A percentile compares a stretch with the other conserved stretches of the same genome.
phyloP scores from a whole-genome alignment of 768 basidiomycete genomes.

The Thelephora aurantiotincta region DNA sequence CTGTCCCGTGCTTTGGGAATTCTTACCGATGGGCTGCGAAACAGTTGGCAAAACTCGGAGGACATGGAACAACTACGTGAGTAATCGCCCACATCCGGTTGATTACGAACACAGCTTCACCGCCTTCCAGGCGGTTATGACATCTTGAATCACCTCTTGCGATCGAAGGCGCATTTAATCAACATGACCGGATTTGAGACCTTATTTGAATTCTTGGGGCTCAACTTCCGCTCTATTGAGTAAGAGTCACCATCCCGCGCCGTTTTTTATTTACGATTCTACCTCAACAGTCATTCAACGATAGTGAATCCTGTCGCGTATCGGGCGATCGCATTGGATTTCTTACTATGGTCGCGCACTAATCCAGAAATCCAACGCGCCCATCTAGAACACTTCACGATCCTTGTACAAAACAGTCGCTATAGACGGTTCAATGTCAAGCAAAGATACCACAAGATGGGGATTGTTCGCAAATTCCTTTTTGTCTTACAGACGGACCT shows the following conservation, averaged over 20 bases:
- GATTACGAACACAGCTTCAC: neutral
- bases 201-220: constrained; percentile 73
- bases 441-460: constrained; percentile 58
- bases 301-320: constrained; percentile 77
- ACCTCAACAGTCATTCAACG: constrained; percentile 49
- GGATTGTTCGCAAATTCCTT: constrained; percentile 60
- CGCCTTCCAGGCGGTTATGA: constrained; percentile 68
- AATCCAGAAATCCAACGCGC: constrained; percentile 59
- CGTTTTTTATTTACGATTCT: neutral
- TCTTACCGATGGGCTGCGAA: constrained; percentile 61
- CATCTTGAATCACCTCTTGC: constrained; percentile 60
- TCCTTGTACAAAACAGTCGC: constrained; percentile 56
- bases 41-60: constrained; percentile 88
- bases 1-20: constrained; percentile 59
- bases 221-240: constrained; percentile 76
- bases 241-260: constrained; percentile 21
- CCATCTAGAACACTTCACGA: constrained; percentile 72
- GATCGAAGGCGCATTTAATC: constrained; percentile 58
- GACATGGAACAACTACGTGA: constrained; percentile 83
- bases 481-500: constrained; percentile 71
- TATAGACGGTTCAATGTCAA: constrained; percentile 67
- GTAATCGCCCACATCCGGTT: constrained; percentile 14
- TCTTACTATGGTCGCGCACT: constrained; percentile 77
- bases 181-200: constrained; percentile 73
- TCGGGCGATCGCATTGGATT: constrained; percentile 71